These are phyloP conservation scores for Pichia thaimueangensis DNA, from an alignment of 805 yeast genomes.

Conservation along the genomic window DNA sequence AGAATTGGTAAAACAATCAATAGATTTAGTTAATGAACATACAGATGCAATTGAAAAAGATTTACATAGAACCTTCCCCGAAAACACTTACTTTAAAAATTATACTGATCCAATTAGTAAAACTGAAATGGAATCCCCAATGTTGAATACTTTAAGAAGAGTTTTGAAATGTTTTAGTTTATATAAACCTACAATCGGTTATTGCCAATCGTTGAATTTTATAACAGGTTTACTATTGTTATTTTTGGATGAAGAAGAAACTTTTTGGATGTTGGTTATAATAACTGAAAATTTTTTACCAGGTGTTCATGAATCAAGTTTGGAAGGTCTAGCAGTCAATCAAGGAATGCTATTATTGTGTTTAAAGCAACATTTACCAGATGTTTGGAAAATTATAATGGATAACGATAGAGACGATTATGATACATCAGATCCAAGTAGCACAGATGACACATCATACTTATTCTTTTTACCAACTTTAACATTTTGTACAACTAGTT, in stretches of 20 bases:
- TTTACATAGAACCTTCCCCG: slow-evolving; percentile 91
- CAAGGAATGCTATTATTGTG: slow-evolving; percentile 92
- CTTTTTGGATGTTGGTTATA: slow-evolving; percentile 95
- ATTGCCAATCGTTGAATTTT: slow-evolving; percentile 92
- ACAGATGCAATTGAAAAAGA: slow-evolving; percentile 93
- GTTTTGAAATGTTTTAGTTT: slow-evolving; percentile 79
- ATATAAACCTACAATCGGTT: slow-evolving; percentile 85
- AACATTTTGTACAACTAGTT: slow-evolving; percentile 87
- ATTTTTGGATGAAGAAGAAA: slow-evolving; percentile 89
- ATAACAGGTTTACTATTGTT: slow-evolving; percentile 79
- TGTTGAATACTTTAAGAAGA: slow-evolving; percentile 68
- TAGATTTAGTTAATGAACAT: slow-evolving; percentile 48
- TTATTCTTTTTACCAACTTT: slow-evolving; percentile 80
- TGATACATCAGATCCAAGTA: slow-evolving; percentile 27
- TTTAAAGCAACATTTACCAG: slow-evolving; percentile 75
- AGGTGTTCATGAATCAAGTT: slow-evolving; percentile 80
- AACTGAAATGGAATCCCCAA: slow-evolving; percentile 47
- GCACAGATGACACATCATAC: slow-evolving; percentile 32
- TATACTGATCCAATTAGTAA: slow-evolving; percentile 2
- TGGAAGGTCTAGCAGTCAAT: slow-evolving; percentile 92
- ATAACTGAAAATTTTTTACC: slow-evolving; percentile 82
- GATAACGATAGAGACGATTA: slow-evolving; percentile 29
- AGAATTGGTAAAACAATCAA: slow-evolving; percentile 53
- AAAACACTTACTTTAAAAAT: slow-evolving; percentile 71
- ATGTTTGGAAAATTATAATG: slow-evolving; percentile 54